These are phyloP conservation scores for Orbilia javanica DNA, from an alignment of 2,329 filamentous ascomycete species.

Conservation along the genomic window DNA sequence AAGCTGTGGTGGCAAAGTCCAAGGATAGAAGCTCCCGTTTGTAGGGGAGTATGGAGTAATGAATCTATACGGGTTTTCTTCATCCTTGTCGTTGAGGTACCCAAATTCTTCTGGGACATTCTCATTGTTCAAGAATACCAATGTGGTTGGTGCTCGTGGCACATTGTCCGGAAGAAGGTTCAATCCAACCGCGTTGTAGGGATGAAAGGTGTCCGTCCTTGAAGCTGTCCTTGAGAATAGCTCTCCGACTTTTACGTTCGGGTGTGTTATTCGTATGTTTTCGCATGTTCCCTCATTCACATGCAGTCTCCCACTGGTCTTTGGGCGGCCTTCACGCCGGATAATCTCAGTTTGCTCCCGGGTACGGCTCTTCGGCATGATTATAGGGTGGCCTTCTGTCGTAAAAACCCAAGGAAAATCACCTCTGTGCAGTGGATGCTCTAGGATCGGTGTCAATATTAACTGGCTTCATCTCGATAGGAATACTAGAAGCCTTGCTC, in stretches of 20 bases:
- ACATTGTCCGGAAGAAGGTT: slow-evolving; percentile 76
- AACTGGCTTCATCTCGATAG: not conserved
- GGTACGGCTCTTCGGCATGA: slow-evolving; percentile 73
- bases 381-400: slow-evolving; percentile 92
- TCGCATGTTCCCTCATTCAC: slow-evolving; percentile 1
- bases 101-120: slow-evolving; percentile 58
- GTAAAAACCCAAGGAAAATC: slow-evolving; percentile 93
- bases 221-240: slow-evolving; percentile 78
- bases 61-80: slow-evolving; percentile 70
- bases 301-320: slow-evolving; percentile 22
- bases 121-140: slow-evolving; percentile 64
- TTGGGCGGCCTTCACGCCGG: slow-evolving; percentile 58
- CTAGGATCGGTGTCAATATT: slow-evolving; percentile 63
- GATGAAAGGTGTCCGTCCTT: slow-evolving; percentile 85
- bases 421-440: slow-evolving; percentile 86
- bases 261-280: slow-evolving; percentile 19
- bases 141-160: slow-evolving; percentile 64
- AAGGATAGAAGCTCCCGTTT: slow-evolving; percentile 90
- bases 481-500: not conserved
- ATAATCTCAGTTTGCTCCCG: slow-evolving; percentile 8
- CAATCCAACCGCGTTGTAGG: slow-evolving; percentile 84
- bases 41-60: slow-evolving; percentile 72
- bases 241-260: slow-evolving; percentile 43
- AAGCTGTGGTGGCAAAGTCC: slow-evolving; percentile 84
- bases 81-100: slow-evolving; percentile 69